These are phyloP conservation scores for Ilyonectria mors-panacis DNA, from an alignment of 2,329 filamentous ascomycete genomes.

Conservation along the genomic window DNA sequence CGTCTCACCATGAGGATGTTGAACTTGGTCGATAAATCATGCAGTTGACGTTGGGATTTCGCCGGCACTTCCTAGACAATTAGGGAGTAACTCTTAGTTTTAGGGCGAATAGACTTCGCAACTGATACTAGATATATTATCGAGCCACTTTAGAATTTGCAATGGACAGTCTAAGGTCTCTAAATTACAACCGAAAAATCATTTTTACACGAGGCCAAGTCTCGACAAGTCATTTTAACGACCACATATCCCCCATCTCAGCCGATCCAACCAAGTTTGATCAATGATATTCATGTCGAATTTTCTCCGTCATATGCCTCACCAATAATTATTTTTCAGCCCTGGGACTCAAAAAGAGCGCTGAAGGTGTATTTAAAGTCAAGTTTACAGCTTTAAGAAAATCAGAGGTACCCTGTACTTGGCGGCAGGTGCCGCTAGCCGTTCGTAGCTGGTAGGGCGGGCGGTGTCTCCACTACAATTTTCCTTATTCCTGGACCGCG, in stretches of 20 bases:
- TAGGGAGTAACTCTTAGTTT: background rate
- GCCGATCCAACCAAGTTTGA: background rate
- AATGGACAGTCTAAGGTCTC: no score
- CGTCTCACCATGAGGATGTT: constrained; percentile 39
- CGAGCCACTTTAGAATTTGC: no score
- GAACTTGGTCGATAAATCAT: constrained; percentile 13
- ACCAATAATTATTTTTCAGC: no score
- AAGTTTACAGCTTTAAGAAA: no score
- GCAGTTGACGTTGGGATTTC: background rate
- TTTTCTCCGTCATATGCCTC: no score
- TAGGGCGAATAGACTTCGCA: background rate
- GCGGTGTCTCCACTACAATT: background rate
- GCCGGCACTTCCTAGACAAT: background rate
- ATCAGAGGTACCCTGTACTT: background rate
- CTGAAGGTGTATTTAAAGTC: no score
- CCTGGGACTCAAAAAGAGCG: no score
- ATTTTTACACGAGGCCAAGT: no score
- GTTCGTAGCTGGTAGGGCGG: background rate
- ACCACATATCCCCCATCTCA: no score
- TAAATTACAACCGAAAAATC: no score
- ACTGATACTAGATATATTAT: background rate
- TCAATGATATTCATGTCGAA: no score
- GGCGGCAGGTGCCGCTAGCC: background rate
- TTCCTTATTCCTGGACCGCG: background rate
- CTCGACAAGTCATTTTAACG: no score